A percentile compares a stretch with the other conserved stretches of the same genome.
Conservation (phyloP, 176 grass and related monocot genomes). For the Triticum dicoccoides region DNA sequence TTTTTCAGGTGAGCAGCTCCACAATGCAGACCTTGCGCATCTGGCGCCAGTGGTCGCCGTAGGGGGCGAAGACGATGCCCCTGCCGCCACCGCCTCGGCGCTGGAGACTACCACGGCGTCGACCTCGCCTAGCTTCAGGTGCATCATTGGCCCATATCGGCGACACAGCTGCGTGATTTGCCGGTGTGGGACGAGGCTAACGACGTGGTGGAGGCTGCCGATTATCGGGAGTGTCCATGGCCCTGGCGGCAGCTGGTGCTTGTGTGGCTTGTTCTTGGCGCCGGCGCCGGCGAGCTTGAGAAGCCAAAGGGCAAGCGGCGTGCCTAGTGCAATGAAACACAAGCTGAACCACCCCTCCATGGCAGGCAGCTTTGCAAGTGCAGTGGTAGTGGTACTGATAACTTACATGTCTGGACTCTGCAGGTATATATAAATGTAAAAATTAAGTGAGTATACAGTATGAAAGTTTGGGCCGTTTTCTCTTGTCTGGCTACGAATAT, state of each 20-base stretch:
- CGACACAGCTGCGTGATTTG: not conserved
- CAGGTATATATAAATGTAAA: too few species aligned
- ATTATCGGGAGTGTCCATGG: constrained; percentile 22
- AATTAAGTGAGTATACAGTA: too few species aligned
- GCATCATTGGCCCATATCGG: constrained; percentile 8
- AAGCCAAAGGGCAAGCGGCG: not conserved
- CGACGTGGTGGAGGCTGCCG: constrained; percentile 14
- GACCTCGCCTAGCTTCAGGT: constrained; percentile 13
- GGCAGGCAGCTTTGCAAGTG: not conserved
- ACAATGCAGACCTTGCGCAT: not conserved
- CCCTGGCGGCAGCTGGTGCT: not conserved
- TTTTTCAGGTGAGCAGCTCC: not conserved
- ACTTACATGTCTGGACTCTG: too few species aligned
- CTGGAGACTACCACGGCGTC: constrained; percentile 1
- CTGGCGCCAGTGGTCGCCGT: not conserved
- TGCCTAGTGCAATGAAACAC: not conserved
- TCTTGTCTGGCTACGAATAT: too few species aligned
- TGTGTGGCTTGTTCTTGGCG: not conserved
- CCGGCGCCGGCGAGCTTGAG: not conserved
- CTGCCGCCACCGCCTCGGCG: not conserved
- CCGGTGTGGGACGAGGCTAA: not conserved
- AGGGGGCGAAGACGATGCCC: not conserved
- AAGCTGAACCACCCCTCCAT: not conserved
- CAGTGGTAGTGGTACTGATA: too few species aligned
- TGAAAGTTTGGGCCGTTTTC: too few species aligned